Base-by-base conservation (phyloP, 1,284 basidiomycete genomes). In the Puccinia polysora region DNA sequence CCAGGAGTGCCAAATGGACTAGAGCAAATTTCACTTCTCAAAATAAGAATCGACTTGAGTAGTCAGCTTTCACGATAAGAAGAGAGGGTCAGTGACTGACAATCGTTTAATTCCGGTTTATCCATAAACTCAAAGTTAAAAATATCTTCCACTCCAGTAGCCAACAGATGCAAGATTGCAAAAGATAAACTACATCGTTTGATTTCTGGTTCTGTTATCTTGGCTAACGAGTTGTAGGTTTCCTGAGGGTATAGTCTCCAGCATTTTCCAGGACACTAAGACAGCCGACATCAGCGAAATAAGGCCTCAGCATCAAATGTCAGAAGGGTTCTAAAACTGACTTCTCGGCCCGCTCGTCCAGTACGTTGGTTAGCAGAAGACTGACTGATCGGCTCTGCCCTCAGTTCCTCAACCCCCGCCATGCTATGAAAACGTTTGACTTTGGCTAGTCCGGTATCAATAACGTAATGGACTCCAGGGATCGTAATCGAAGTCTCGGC, bases 401-500 rank as follows among this genome's bases (percentile, higher is more conserved):
- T 68, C 78, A 84, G 79, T 78, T 85, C 89, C 89, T 74, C 86
- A 85, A 2, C 87, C 86, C 76, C 76, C 4, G 72, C 74, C 5
- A 60, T 52, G 0, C 77, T 75, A 47, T 78, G 77, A 80, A 89
- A 94, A 72, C 89, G 85, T 81, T 96, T 96, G 81, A 97, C 93
- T 81, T 99, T 99, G 77, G 89, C 91, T 80, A 94, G 89, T 0
- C 93, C 93, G 0, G 90, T 88, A 80, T 99, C 95, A 59, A 99
- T 88, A 6, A 99, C 95, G 79, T 91, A 97, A 73, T 86, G 88
- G 68, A 98, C 88, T 1, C 94, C 94, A 4, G 94, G 92, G 77
- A 99, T 96, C 3, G 95, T 98, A 80, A 99, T 90, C 25, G 90
- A 92, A 0, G 96, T 98, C 81, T 98, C 95, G n/a, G 95, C 93